Conservation (phyloP, 2,329 filamentous ascomycete genomes). For the Claviceps sorghi region DNA sequence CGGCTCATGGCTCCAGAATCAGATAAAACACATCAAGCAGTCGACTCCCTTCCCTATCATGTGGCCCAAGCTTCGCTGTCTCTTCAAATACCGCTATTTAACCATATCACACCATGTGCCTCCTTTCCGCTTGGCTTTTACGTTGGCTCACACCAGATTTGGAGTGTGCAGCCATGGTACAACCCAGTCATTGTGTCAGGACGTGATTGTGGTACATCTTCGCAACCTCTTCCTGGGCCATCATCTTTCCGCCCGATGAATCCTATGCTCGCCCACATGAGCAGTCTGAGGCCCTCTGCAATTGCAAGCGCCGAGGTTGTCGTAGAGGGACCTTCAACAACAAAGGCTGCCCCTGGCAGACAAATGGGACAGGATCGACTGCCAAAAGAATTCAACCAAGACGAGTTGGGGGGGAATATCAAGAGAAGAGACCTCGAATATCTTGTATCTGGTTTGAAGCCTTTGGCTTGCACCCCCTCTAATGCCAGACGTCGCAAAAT, state of each 20-base stretch:
- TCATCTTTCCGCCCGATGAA: background rate
- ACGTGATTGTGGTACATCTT: conserved; percentile 3
- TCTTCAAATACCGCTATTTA: background rate
- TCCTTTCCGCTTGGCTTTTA: background rate
- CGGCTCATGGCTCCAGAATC: background rate
- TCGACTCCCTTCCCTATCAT: background rate
- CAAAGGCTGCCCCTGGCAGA: background rate
- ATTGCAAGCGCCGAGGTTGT: background rate
- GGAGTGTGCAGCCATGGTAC: conserved; percentile 3
- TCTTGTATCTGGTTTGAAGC: background rate
- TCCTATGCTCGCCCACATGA: background rate
- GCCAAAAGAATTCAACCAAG: background rate
- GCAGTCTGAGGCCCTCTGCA: background rate
- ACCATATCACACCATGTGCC: background rate
- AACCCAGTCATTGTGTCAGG: conserved; percentile 3
- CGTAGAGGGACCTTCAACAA: background rate
- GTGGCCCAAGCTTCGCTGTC: background rate
- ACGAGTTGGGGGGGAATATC: background rate
- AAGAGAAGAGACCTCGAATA: background rate
- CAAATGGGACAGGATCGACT: background rate
- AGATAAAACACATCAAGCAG: background rate
- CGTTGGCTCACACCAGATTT: background rate
- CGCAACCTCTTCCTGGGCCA: background rate
- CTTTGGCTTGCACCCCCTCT: background rate
- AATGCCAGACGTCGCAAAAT: background rate